Base-by-base conservation (phyloP, 768 basidiomycete genomes). In the Lyophyllum semitale region DNA sequence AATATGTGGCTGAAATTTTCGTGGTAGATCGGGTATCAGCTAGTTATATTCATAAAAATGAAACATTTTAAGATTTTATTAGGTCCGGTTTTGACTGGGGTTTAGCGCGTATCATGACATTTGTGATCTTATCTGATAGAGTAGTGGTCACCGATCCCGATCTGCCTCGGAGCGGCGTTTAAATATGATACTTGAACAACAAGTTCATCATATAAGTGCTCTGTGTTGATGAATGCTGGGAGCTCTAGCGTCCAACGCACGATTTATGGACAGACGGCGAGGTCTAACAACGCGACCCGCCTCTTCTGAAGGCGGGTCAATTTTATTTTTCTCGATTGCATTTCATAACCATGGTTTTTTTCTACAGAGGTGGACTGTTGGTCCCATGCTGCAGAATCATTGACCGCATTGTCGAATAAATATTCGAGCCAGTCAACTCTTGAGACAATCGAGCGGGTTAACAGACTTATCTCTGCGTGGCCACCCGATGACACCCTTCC, bases 291-390 rank as follows among this genome's bases (percentile, higher is more conserved):
- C 78, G 35, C 83, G 88, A 55, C 88, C 88, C 58, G 85, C 86
- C 57, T 85, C 88, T 26, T 83, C 84, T 7, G 91, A 92, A 87
- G 91, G 91, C 87, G 68, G 55, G 75, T 54, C n/a, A 62, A 53
- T 41, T 32, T 54, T 32, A 54, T 58, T 61, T 52, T 53, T 68
- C 51, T 42, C 32, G 51, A 38, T 13, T 26, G 27, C 29, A 8
- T 29, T 23, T 55, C 32, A 22, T 45, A 23, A 48, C 40, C 18
- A 33, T 27, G 22, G n/a, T n/a, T n/a, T 29, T 55, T 61, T 55
- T 58, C 59, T 53, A 50, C 71, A 93, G 91, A 92, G 75, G 73
- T 89, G 59, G 84, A 89, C 52, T 87, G 78, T 63, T 93, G 91
- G 91, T 77, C 83, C 46, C 87, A 84, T 68, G 85, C 87, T 30